Percentiles rank a stretch among this genome's conserved stretches.
Conservation (phyloP, 805 yeast species). For the Kodamaea kakaduensis region DNA sequence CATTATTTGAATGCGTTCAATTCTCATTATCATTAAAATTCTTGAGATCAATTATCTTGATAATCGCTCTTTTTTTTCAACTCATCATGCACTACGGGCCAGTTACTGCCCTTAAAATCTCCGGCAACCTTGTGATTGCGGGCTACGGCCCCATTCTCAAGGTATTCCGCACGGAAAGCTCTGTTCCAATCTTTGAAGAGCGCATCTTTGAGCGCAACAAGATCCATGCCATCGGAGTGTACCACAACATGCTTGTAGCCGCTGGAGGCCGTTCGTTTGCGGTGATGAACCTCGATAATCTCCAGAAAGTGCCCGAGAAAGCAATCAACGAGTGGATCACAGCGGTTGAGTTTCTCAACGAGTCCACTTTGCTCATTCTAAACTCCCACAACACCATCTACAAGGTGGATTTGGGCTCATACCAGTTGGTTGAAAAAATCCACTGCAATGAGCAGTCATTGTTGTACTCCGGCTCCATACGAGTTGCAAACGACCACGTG, state of each 20-base stretch:
- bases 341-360: conserved; percentile 47
- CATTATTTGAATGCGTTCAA: too few relatives aligned
- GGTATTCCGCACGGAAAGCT: conserved; percentile 42
- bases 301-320: conserved; percentile 34
- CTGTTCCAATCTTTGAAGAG: conserved; percentile 31
- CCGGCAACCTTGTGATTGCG: conserved; percentile 40
- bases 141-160: conserved; percentile 73
- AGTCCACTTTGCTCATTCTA: conserved; percentile 43
- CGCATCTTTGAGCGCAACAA: conserved; percentile 67
- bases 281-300: conserved; percentile 18
- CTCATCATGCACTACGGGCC: conserved; percentile 55
- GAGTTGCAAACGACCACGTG: conserved; percentile 41
- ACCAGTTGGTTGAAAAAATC: conserved; percentile 25
- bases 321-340: conserved; percentile 79
- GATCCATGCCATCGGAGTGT: conserved; percentile 67
- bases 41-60: too few relatives aligned
- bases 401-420: conserved; percentile 28
- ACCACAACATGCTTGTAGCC: conserved; percentile 31
- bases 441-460: conserved; percentile 72
- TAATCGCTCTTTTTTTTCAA: conserved; percentile 3
- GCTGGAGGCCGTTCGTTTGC: conserved; percentile 75
- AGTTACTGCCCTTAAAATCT: conserved; percentile 55
- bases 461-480: conserved; percentile 80
- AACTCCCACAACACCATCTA: conserved; percentile 76
- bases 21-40: too few relatives aligned